These are phyloP conservation scores for Boletus holoroseus DNA, from an alignment of 1,284 basidiomycete genomes.

Conservation along the genomic window DNA sequence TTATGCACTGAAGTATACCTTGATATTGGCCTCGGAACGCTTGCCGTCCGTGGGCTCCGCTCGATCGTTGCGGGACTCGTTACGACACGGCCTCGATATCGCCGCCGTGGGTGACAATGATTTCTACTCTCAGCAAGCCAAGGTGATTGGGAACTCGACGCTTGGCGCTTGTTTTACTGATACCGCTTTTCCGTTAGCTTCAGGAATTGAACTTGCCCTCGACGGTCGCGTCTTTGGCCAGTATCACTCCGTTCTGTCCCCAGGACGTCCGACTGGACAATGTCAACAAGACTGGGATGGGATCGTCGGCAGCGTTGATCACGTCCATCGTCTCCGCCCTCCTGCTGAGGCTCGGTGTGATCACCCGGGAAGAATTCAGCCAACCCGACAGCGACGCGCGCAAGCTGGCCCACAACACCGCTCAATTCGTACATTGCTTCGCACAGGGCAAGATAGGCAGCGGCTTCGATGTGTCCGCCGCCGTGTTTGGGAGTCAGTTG, in stretches of 20 bases:
- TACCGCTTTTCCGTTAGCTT: slow-evolving; percentile 44
- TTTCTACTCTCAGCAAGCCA: slow-evolving; percentile 91
- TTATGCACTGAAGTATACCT: slow-evolving; percentile 74
- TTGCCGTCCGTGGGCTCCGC: slow-evolving; percentile 54
- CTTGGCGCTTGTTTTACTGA: slow-evolving; percentile 9
- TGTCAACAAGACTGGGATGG: slow-evolving; percentile 97
- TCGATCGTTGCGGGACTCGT: slow-evolving; percentile 40
- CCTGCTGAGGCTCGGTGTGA: slow-evolving; percentile 70
- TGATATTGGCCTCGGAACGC: slow-evolving; percentile 49
- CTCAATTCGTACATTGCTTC: slow-evolving; percentile 93
- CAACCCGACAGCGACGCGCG: slow-evolving; percentile 43
- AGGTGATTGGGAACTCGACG: slow-evolving; percentile 42
- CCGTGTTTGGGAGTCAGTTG: slow-evolving; percentile 91
- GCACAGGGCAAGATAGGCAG: slow-evolving; percentile 98
- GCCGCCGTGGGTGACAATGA: slow-evolving; percentile 92
- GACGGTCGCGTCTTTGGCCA: slow-evolving; percentile 54
- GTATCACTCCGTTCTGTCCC: slow-evolving; percentile 69
- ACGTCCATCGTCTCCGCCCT: slow-evolving; percentile 89
- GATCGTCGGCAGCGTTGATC: slow-evolving; percentile 94
- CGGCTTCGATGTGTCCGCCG: slow-evolving; percentile 94
- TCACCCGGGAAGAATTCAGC: slow-evolving; percentile 48
- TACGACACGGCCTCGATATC: slow-evolving; percentile 62
- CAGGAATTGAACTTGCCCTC: slow-evolving; percentile 54
- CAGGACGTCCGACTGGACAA: slow-evolving; percentile 67
- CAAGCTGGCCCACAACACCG: slow-evolving; percentile 81